Conservation (phyloP, 805 yeast species). For the Nakazawaea anatomiae region DNA sequence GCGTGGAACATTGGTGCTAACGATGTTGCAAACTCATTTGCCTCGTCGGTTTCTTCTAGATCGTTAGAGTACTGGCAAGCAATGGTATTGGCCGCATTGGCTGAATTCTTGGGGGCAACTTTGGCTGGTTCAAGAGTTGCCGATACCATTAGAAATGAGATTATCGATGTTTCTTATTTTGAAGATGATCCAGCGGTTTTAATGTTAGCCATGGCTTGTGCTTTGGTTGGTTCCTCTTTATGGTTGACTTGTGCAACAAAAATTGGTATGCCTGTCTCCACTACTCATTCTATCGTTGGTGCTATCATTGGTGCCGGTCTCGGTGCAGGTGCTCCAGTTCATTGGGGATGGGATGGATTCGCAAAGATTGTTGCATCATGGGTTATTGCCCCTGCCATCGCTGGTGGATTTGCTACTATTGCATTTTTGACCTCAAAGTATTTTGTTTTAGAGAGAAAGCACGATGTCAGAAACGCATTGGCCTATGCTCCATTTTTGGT, state of each 20-base stretch:
- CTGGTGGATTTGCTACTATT: slow-evolving; percentile 57
- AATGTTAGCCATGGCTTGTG: slow-evolving; percentile 72
- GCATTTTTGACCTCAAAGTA: slow-evolving; percentile 56
- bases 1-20: slow-evolving; percentile 81
- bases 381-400: slow-evolving; percentile 71
- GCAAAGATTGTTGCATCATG: slow-evolving; percentile 72
- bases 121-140: slow-evolving; percentile 70
- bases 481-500: slow-evolving; percentile 55
- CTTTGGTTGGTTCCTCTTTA: slow-evolving; percentile 63
- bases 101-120: slow-evolving; percentile 73
- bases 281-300: slow-evolving; percentile 76
- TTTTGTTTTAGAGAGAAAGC: slow-evolving; percentile 53
- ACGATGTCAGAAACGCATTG: slow-evolving; percentile 51
- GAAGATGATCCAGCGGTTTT: slow-evolving; percentile 58
- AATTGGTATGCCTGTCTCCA: slow-evolving; percentile 74
- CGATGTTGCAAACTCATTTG: slow-evolving; percentile 77
- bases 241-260: slow-evolving; percentile 67
- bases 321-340: slow-evolving; percentile 61
- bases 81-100: slow-evolving; percentile 61
- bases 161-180: slow-evolving; percentile 47
- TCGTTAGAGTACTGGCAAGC: slow-evolving; percentile 71
- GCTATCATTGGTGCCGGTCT: slow-evolving; percentile 70
- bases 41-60: slow-evolving; percentile 67
- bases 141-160: slow-evolving; percentile 63
- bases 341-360: slow-evolving; percentile 77